Conservation (phyloP, 1,284 basidiomycete genomes). For the Trichosporon inkin region DNA sequence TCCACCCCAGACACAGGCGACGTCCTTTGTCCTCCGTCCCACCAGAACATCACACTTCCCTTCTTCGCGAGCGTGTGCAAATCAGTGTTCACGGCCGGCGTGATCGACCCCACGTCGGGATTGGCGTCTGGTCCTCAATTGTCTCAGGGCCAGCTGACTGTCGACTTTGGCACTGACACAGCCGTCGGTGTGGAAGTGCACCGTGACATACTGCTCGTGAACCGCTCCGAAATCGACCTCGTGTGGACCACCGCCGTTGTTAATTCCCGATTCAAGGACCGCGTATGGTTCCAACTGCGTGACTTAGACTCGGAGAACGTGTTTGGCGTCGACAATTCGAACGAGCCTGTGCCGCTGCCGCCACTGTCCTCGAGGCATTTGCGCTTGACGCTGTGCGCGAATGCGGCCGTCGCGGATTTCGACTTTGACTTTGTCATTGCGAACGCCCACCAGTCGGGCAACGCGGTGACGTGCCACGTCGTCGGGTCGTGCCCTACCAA, state of each 20-base stretch:
- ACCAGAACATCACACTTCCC: slow-evolving; percentile 36
- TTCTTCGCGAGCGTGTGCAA: slow-evolving; percentile 48
- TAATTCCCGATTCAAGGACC: slow-evolving; percentile 38
- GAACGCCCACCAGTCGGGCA: slow-evolving; percentile 44
- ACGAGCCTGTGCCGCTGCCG: slow-evolving; percentile 42
- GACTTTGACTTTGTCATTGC: slow-evolving; percentile 46
- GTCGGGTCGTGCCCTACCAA: slow-evolving; percentile 36
- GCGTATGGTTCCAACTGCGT: slow-evolving; percentile 45
- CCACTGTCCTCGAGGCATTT: slow-evolving; percentile 45
- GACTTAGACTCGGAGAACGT: slow-evolving; percentile 49
- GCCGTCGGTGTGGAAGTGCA: slow-evolving; percentile 40
- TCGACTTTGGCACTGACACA: slow-evolving; percentile 46
- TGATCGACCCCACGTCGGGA: slow-evolving; percentile 40
- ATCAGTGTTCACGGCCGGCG: slow-evolving; percentile 42
- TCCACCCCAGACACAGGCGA: slow-evolving; percentile 14
- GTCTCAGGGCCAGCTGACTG: slow-evolving; percentile 32
- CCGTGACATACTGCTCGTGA: slow-evolving; percentile 45
- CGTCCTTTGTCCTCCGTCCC: slow-evolving; percentile 9
- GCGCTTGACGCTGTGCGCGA: slow-evolving; percentile 36
- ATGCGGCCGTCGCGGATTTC: slow-evolving; percentile 35
- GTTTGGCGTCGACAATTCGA: slow-evolving; percentile 43
- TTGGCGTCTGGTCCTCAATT: slow-evolving; percentile 34
- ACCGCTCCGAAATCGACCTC: slow-evolving; percentile 46
- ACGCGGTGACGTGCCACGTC: slow-evolving; percentile 40
- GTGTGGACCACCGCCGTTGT: slow-evolving; percentile 44